Evolutionary conservation across 345 rosid genomes (phyloP), one percentile per base, ranked within the genome.

Genomic region (Brassica rapa): DNA sequence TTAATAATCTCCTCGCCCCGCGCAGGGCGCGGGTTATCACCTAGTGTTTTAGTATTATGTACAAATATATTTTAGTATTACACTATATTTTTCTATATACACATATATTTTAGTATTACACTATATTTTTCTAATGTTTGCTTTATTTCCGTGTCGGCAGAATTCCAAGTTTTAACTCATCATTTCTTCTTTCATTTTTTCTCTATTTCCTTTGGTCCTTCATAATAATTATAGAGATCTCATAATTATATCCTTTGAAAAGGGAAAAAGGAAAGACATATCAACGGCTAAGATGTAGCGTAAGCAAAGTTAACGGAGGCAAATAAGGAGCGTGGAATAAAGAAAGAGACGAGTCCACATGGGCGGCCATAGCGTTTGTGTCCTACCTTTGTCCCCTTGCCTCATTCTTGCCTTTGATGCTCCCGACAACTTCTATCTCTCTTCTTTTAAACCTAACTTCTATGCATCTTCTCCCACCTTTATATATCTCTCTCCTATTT

Each of bases 371-470:
- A 75, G 65, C 15, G 43, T 75, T 71, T 11, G 43, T 80, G 83
- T 80, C 83, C 83, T 76, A 80, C 80, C 64, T 81, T 15, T 81
- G 83, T 81, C 80, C 77, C 83, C 83, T 80, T 80, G 83, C 73
- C 83, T 75, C 77, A 12, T 8, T 63, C 69, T 66, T 75, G 83
- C 73, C 80, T 75, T 75, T 80, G 46, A 10, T 64, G 25, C 80
- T 75, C 64, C 83, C 83, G 80, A 71, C 83, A 76, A 24, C 69
- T 1, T 71, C 72, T 76, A 64, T 71, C 61, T 70, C 72, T 70
- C 76, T 70, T 70, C 80, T 64, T 76, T 80, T 80, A 69, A 7
- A 30, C 74, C 74, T 73, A 73, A 73, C 74, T 73, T 67, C 35
- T 63, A 61, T 73, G 74, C 74, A 41, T 72, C 59, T 71, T 62